Evolutionary conservation across 371 early-diverging fungal genomes (phyloP), one percentile per base, ranked within the genome.

Genomic region (Apophysomyces elegans): DNA sequence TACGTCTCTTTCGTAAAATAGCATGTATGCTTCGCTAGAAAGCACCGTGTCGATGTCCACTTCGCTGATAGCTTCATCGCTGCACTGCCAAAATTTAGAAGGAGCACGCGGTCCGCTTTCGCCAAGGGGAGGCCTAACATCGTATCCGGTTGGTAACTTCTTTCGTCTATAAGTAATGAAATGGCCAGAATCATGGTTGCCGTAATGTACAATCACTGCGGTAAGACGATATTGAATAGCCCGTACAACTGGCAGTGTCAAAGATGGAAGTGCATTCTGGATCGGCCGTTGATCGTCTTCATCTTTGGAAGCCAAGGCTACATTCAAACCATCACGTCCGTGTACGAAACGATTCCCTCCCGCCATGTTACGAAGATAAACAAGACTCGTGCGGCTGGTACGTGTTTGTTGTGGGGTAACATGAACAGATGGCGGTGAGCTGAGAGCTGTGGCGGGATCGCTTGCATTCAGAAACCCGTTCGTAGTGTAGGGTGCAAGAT

Each of bases 171-270:
- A 95, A 0, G 96, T 93, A n/a, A 96, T 88, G 75, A 95, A 98
- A 74, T 98, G 72, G 16, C 72, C 72, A 2, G 72, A 72, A 21
- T 72, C 72, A 36, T 74, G 74, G 21, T 83, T 76, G 5, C 97
- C 98, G 67, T 90, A 91, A 64, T 98, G 98, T 13, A 95, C 90
- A 50, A 97, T 91, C 0, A 94, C 92, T 0, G 95, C 90, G 58
- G 86, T 90, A 36, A 98, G 79, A 32, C 87, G 87, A 70, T 96
- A 96, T 41, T 74, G 70, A 56, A 78, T 71, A 13, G 73, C 62
- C 6, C 76, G 73, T 8, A 67, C 61, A 32, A 74, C 65, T n/a
- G 77, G 79, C 0, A 76, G 43, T 1, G 74, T 68, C 47, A 78
- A 37, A 4, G 78, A 79, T n/a, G 81, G 81, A 7, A 81, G 43